These are phyloP conservation scores for Trichoderma aggressivum DNA, from an alignment of 2,329 filamentous ascomycete genomes.

Conservation along the genomic window DNA sequence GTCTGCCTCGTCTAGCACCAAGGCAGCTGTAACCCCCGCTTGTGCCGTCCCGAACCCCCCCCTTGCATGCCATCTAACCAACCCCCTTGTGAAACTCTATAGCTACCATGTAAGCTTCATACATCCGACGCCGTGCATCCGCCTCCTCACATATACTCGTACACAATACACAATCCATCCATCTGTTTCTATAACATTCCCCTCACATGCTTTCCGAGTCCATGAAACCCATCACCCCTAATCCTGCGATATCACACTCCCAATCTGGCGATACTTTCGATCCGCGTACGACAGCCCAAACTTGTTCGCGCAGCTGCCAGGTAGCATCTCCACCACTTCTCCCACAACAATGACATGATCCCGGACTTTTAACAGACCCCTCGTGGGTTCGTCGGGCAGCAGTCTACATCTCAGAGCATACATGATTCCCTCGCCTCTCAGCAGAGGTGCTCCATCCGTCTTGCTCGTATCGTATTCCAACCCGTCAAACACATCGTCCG, in stretches of 20 bases:
- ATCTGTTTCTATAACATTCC: slow-evolving; percentile 10
- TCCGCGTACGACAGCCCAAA: slow-evolving; percentile 51
- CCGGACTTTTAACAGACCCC: slow-evolving; percentile 45
- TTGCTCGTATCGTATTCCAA: slow-evolving; percentile 28
- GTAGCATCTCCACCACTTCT: slow-evolving; percentile 47
- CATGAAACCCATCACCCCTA: background rate
- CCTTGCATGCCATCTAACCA: background rate
- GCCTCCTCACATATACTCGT: background rate
- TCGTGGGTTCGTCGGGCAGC: slow-evolving; percentile 37
- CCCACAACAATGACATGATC: slow-evolving; percentile 53
- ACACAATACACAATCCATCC: slow-evolving; percentile 18
- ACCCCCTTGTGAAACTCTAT: slow-evolving; percentile 8
- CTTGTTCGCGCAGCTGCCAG: slow-evolving; percentile 30
- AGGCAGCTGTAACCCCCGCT: slow-evolving; percentile 1
- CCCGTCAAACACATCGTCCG: slow-evolving; percentile 37
- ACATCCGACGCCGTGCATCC: slow-evolving; percentile 7
- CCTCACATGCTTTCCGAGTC: background rate
- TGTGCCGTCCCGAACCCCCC: background rate
- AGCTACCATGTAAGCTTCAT: background rate
- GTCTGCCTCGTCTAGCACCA: background rate
- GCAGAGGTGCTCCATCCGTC: slow-evolving; percentile 36
- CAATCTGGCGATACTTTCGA: slow-evolving; percentile 45
- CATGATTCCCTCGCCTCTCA: slow-evolving; percentile 51
- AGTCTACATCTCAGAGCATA: slow-evolving; percentile 46
- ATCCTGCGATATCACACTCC: slow-evolving; percentile 31